Conservation (phyloP, 345 rosid species). For the Punica granatum region DNA sequence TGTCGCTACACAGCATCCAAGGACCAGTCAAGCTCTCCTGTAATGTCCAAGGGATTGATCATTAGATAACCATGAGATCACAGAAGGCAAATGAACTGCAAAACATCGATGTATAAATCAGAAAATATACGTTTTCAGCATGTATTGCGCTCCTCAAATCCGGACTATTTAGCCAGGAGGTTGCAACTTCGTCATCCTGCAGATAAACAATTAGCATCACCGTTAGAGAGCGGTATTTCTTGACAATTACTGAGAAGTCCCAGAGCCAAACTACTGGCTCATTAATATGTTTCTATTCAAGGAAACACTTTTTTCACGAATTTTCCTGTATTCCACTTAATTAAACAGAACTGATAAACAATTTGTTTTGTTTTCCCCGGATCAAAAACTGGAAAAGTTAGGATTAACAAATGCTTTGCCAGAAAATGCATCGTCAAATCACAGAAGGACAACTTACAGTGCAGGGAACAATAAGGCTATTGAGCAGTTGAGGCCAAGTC, state of each 20-base stretch:
- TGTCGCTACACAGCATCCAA: constrained; percentile 48
- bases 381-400: background rate
- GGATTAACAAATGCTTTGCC: background rate
- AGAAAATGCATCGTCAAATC: background rate
- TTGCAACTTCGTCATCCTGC: constrained; percentile 76
- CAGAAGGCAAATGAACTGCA: background rate
- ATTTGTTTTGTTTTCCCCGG: background rate
- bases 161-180: constrained; percentile 58
- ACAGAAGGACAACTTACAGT: constrained; percentile 36
- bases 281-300: background rate
- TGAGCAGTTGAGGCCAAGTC: constrained; percentile 75
- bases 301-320: background rate
- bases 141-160: constrained; percentile 67
- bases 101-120: background rate
- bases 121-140: constrained; percentile 43
- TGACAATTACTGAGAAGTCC: background rate
- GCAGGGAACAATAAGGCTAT: constrained; percentile 37
- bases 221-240: background rate
- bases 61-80: background rate
- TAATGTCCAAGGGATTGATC: background rate
- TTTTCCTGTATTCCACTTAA: background rate
- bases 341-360: background rate
- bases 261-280: background rate
- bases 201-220: background rate
- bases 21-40: constrained; percentile 38